Percentiles rank a stretch among this genome's conserved stretches.
These are phyloP conservation scores for Penicillium silybi DNA, from an alignment of 495 filamentous ascomycete genomes.

Conservation along the genomic window DNA sequence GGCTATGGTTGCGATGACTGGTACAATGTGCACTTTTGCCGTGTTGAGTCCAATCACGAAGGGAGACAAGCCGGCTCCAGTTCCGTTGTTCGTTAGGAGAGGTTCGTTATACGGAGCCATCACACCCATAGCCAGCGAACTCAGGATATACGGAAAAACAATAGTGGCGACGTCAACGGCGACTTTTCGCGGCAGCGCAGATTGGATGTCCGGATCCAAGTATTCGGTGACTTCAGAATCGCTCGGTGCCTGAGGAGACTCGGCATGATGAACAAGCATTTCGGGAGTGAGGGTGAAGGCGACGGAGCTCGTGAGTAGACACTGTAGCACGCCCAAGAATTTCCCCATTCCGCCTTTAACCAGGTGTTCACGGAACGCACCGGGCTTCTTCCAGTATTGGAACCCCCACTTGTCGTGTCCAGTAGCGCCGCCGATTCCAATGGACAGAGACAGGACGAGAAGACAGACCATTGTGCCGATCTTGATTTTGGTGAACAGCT, in stretches of 20 bases:
- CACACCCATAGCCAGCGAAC: conserved; percentile 52
- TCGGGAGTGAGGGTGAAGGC: conserved; percentile 55
- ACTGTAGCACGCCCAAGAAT: conserved; percentile 67
- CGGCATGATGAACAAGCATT: conserved; percentile 49
- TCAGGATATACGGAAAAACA: conserved; percentile 58
- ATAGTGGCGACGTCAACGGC: conserved; percentile 28
- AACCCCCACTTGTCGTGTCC: conserved; percentile 66
- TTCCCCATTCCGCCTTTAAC: conserved; percentile 56
- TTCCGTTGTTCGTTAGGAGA: conserved; percentile 44
- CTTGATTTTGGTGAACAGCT: conserved; percentile 74
- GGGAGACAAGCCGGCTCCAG: conserved; percentile 44
- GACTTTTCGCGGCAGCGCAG: conserved; percentile 20
- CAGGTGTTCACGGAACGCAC: conserved; percentile 64
- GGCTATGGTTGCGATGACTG: conserved; percentile 62
- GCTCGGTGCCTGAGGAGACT: conserved; percentile 38
- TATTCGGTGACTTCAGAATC: conserved; percentile 20
- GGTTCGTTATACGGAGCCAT: conserved; percentile 55
- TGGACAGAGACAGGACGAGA: conserved; percentile 60
- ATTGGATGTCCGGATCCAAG: conserved; percentile 1
- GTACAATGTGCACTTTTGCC: conserved; percentile 52
- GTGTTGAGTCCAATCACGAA: conserved; percentile 34
- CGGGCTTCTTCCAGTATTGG: conserved; percentile 69
- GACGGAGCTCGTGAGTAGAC: conserved; percentile 52
- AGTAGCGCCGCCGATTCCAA: conserved; percentile 67
- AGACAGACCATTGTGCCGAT: conserved; percentile 72